phyloP scores from a whole-genome alignment of 2,329 filamentous ascomycete genomes.

The Hirsutella rhossiliensis region DNA sequence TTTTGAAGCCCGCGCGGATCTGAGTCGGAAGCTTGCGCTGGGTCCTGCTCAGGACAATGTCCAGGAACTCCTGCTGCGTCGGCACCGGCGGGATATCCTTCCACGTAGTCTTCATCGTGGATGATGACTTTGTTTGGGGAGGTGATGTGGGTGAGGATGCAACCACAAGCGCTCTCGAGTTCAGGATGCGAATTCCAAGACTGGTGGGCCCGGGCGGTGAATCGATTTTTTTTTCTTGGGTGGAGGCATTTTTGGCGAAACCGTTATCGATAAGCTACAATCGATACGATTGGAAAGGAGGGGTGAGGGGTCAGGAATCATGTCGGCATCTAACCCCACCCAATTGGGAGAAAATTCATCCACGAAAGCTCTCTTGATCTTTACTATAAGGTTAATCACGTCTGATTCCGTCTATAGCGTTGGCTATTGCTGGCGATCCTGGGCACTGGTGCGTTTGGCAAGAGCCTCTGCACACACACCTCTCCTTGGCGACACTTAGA shows the following conservation, averaged over 20 bases:
- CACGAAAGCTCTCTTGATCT: neutral
- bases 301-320: neutral
- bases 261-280: neutral
- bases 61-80: constrained; percentile 88
- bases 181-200: neutral
- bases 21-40: constrained; percentile 89
- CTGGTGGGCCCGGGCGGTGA: constrained; percentile 14
- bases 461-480: too few species aligned
- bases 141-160: neutral
- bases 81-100: constrained; percentile 80
- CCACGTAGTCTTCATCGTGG: constrained; percentile 51
- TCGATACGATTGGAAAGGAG: neutral
- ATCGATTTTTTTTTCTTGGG: constrained; percentile 16
- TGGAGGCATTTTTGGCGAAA: neutral
- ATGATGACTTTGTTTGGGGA: constrained; percentile 12
- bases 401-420: too few species aligned
- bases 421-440: too few species aligned
- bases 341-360: neutral
- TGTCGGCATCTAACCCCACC: neutral
- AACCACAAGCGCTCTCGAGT: neutral
- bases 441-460: too few species aligned
- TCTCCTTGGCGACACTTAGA: neutral
- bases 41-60: constrained; percentile 90
- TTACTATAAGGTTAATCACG: too few species aligned
- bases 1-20: constrained; percentile 90